Conservation (phyloP, 805 yeast species). For the Candida parachauliodes region DNA sequence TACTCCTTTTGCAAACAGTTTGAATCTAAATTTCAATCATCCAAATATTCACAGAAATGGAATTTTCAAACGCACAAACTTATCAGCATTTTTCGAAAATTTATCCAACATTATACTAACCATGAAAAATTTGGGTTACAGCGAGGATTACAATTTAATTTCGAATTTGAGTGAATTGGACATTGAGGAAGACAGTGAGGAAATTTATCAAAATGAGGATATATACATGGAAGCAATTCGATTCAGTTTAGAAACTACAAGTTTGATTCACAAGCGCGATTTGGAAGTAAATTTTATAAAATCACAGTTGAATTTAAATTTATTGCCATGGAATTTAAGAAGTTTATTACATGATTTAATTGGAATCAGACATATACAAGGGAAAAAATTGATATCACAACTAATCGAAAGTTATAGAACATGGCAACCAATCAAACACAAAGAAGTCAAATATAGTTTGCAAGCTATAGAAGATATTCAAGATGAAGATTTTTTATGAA, state of each 20-base stretch:
- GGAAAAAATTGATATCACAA: conserved; percentile 18
- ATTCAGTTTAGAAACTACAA: conserved; percentile 37
- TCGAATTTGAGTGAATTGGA: conserved; percentile 28
- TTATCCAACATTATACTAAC: conserved; percentile 26
- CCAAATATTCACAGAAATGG: conserved; percentile 35
- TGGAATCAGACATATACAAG: conserved; percentile 27
- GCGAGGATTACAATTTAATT: conserved; percentile 26
- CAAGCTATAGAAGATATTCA: conserved; percentile 31
- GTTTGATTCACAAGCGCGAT: conserved; percentile 17
- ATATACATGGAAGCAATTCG: conserved; percentile 28
- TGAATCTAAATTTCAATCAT: conserved; percentile 27
- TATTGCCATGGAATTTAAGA: conserved; percentile 38
- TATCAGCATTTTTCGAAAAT: conserved; percentile 26
- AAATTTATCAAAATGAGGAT: conserved; percentile 18
- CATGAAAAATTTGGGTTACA: conserved; percentile 34
- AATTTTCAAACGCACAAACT: conserved; percentile 10
- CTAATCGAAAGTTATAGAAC: conserved; percentile 21
- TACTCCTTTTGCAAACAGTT: conserved; percentile 28
- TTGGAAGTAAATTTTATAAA: conserved; percentile 8
- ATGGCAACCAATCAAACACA: conserved; percentile 35
- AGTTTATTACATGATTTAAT: conserved; percentile 34
- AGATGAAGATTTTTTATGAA: conserved; percentile 28
- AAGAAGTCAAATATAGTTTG: conserved; percentile 29
- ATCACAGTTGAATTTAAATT: conserved; percentile 6
- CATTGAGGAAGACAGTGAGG: conserved; percentile 13